These are phyloP conservation scores for Vigna trinervia DNA, from an alignment of 306 rosid species.

Conservation along the genomic window DNA sequence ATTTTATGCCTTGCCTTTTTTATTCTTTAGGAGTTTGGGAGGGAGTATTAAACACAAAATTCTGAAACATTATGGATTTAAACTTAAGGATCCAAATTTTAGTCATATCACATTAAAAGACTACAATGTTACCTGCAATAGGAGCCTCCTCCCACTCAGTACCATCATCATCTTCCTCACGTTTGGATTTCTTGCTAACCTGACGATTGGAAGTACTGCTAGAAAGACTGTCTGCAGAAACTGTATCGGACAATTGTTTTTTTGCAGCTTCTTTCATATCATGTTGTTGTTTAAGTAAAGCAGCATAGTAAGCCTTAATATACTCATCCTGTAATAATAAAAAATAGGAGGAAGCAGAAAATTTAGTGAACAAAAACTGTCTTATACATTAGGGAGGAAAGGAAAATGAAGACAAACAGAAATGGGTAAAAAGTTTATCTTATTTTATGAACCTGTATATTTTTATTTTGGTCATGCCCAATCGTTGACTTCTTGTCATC, in stretches of 20 bases:
- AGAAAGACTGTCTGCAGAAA: conserved; percentile 46
- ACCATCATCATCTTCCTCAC: conserved; percentile 65
- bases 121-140: conserved; percentile 58
- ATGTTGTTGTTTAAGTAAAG: conserved; percentile 73
- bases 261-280: conserved; percentile 72
- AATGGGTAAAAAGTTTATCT: conserved; percentile 34
- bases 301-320: conserved; percentile 87
- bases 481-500: conserved; percentile 73
- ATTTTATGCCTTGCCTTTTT: neutral
- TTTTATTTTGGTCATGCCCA: conserved; percentile 59
- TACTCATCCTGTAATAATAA: conserved; percentile 77
- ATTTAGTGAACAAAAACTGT: neutral
- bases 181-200: conserved; percentile 81
- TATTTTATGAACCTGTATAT: conserved; percentile 61
- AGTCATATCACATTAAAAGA: conserved; percentile 27
- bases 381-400: neutral
- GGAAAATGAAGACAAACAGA: conserved; percentile 24
- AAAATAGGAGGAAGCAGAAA: conserved; percentile 35
- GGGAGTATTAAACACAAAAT: conserved; percentile 1
- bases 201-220: conserved; percentile 57
- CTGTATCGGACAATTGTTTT: conserved; percentile 44
- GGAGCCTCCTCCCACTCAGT: conserved; percentile 88
- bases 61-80: conserved; percentile 29
- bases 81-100: conserved; percentile 14
- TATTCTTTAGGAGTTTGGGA: conserved; percentile 15